Base-by-base conservation (phyloP, 495 filamentous ascomycete genomes). In the Penicillium canariense region DNA sequence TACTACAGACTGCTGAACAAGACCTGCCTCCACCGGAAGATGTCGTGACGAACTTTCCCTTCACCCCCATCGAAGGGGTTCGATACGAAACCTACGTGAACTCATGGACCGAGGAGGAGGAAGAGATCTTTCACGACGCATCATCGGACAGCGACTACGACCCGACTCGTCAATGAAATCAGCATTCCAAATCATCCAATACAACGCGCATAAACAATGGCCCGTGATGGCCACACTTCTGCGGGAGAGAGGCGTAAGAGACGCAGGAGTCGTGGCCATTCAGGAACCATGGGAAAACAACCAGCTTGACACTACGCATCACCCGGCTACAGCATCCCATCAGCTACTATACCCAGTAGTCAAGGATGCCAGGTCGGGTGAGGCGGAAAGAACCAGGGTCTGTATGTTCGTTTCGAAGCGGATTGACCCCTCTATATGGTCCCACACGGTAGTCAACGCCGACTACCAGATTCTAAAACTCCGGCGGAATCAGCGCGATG, bases 121-220 rank as follows among this genome's bases (percentile, higher is more conserved):
- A 11, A 14, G 26, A 28, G n/a, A 17, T 18, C 31, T 2, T 12
- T 45, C 12, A 17, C 26, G 25, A 34, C 50, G 0, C 26, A 15
- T 45, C 50, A 26, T 26, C 50, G 45, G 20, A 25, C 18, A 22
- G 42, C 20, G 42, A 48, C 42, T 28, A 48, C n/a, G 45, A 55
- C 14, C 26, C 14, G 15, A 39, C 14, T 6, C 22, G 15, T 26
- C 49, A 52, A 52, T 43, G 38, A 52, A 44, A 20, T 18, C 6
- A 32, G 6, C 10, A 3, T 52, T 52, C 38, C 14, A 43, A 32
- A 52, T 52, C 15, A 6, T 55, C 18, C 46, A 55, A 35, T 55
- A 55, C n/a, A 55, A 55, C 30, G 46, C 28, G 15, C 35, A 55
- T 36, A 55, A 50, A 22, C 26, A 34, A 36, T 49, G 46, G 53